Percentiles rank a stretch among this genome's conserved stretches.
phyloP scores from a whole-genome alignment of 257 asterid species.

The Nicotiana otophora region DNA sequence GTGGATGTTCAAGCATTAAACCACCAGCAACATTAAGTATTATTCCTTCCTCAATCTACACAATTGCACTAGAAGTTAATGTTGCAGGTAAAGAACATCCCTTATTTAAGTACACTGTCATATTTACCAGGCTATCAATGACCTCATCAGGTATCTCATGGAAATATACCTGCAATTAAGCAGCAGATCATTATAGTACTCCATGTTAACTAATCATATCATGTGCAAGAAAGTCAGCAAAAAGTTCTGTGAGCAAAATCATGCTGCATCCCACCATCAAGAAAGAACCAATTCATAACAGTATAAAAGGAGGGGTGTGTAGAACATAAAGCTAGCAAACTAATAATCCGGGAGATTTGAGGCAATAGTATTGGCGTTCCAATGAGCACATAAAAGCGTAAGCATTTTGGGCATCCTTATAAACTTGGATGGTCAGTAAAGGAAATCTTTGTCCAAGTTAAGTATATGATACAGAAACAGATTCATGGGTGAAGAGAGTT shows the following conservation, averaged over 20 bases:
- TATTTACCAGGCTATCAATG: slow-evolving; percentile 63
- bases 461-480: background rate
- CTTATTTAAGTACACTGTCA: background rate
- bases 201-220: background rate
- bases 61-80: slow-evolving; percentile 8
- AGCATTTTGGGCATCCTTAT: background rate
- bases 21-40: slow-evolving; percentile 82
- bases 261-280: background rate
- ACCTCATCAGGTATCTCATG: slow-evolving; percentile 80
- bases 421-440: background rate
- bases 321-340: background rate
- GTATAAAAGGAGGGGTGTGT: background rate
- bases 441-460: background rate
- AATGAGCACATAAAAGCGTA: background rate
- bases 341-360: background rate
- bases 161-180: slow-evolving; percentile 57
- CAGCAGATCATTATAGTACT: background rate
- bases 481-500: background rate
- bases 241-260: background rate
- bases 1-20: slow-evolving; percentile 90
- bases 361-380: background rate
- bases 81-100: slow-evolving; percentile 16
- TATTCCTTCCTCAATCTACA: slow-evolving; percentile 74
- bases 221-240: background rate
- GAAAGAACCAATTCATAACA: background rate